Conservation (phyloP, 805 yeast species). For the Metschnikowia matae region DNA sequence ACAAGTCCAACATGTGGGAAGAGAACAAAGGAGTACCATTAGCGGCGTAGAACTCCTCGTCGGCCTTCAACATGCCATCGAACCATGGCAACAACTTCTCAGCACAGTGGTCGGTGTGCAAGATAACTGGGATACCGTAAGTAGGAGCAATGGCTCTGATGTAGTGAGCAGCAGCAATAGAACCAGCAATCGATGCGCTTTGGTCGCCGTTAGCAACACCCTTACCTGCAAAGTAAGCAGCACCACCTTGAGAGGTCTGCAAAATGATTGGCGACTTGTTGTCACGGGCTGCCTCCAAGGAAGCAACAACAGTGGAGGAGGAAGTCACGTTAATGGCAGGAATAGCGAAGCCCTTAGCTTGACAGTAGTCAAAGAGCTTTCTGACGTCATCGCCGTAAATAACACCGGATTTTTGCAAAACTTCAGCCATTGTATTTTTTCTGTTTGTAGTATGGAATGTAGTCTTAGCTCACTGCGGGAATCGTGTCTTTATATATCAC, state of each 20-base stretch:
- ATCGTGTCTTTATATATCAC: slow-evolving; percentile 9
- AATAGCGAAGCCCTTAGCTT: slow-evolving; percentile 88
- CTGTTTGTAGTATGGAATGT: slow-evolving; percentile 1
- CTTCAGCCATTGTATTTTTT: slow-evolving; percentile 17
- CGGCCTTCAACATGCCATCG: slow-evolving; percentile 97
- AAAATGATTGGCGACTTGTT: slow-evolving; percentile 83
- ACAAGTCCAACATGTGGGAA: slow-evolving; percentile 97
- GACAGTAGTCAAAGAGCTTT: slow-evolving; percentile 85
- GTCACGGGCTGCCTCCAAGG: slow-evolving; percentile 49
- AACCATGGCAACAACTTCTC: slow-evolving; percentile 96
- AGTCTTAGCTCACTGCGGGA: neutral
- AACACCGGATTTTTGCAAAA: slow-evolving; percentile 86
- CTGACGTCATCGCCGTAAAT: slow-evolving; percentile 97
- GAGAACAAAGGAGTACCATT: slow-evolving; percentile 97
- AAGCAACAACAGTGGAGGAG: slow-evolving; percentile 78
- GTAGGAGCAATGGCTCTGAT: slow-evolving; percentile 94
- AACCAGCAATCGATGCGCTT: slow-evolving; percentile 89
- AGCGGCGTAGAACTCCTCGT: slow-evolving; percentile 81
- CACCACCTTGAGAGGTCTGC: slow-evolving; percentile 98
- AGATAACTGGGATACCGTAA: slow-evolving; percentile 93
- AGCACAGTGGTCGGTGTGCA: slow-evolving; percentile 99
- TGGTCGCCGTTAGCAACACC: slow-evolving; percentile 94
- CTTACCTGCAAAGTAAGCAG: slow-evolving; percentile 99
- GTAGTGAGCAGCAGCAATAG: slow-evolving; percentile 97
- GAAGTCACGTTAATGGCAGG: slow-evolving; percentile 99